Conservation (phyloP, 768 basidiomycete genomes). For the Agaricus subrufescens region DNA sequence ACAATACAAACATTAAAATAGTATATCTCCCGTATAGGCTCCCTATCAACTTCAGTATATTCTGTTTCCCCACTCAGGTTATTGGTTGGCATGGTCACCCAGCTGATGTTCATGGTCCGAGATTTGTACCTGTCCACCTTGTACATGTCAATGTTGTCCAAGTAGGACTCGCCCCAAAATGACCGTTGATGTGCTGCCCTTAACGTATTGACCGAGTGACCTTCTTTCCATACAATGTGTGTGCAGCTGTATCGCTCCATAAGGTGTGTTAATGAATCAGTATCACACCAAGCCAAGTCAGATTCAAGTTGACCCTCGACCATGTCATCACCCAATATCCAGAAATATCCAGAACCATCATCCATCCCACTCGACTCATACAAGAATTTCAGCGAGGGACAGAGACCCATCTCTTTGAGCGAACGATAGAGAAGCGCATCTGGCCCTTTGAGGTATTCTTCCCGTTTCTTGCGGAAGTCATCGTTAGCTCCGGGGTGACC, state of each 20-base stretch:
- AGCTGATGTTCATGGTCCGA: background rate
- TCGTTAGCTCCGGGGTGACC: constrained; percentile 4
- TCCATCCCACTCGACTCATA: constrained; percentile 10
- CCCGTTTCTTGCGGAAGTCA: background rate
- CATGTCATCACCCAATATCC: background rate
- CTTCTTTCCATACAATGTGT: background rate
- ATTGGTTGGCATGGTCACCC: background rate
- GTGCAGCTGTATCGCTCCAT: background rate
- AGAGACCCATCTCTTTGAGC: constrained; percentile 15
- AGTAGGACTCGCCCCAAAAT: background rate
- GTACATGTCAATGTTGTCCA: background rate
- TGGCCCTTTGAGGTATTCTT: constrained; percentile 22
- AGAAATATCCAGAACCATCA: background rate
- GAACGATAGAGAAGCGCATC: constrained; percentile 20
- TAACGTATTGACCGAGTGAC: background rate
- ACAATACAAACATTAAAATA: constrained; percentile 4
- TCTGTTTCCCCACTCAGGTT: background rate
- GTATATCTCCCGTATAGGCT: background rate
- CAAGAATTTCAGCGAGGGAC: constrained; percentile 16
- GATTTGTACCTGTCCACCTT: background rate
- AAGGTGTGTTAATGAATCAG: background rate
- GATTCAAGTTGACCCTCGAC: background rate
- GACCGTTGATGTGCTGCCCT: background rate
- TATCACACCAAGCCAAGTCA: too few relatives aligned
- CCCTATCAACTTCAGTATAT: background rate